Evolutionary conservation across 106 monocot genomes (phyloP).

Genomic region (Dioscorea alata): DNA sequence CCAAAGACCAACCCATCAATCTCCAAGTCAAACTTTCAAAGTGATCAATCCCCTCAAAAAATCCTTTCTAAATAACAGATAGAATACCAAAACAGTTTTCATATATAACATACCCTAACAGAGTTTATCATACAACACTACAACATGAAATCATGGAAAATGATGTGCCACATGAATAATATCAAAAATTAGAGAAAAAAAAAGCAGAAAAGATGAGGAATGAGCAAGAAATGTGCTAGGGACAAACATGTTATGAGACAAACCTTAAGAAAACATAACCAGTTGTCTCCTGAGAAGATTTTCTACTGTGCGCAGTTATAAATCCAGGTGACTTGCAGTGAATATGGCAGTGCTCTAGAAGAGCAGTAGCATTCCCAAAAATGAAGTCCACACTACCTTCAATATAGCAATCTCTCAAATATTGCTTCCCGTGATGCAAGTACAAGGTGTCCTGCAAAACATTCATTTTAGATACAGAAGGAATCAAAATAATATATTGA

Average conservation of each 20-base stretch:
- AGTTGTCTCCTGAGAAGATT: slow-evolving; percentile 83
- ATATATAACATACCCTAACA: too few relatives aligned
- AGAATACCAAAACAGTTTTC: too few relatives aligned
- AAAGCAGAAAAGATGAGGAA: too few relatives aligned
- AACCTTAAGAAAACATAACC: slow-evolving; percentile 86
- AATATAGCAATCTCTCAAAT: slow-evolving; percentile 86
- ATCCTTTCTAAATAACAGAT: too few relatives aligned
- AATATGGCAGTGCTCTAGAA: slow-evolving; percentile 92
- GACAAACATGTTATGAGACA: neutral
- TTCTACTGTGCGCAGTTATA: slow-evolving; percentile 95
- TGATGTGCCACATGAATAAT: too few relatives aligned
- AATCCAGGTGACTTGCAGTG: slow-evolving; percentile 87
- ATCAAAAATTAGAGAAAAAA: too few relatives aligned
- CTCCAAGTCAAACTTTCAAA: too few relatives aligned
- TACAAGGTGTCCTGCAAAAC: slow-evolving; percentile 85
- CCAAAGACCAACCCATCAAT: too few relatives aligned
- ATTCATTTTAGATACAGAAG: neutral
- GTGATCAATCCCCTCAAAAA: too few relatives aligned
- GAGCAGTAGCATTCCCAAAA: slow-evolving; percentile 91
- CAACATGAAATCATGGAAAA: too few relatives aligned
- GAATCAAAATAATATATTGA: neutral
- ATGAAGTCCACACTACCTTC: slow-evolving; percentile 97
- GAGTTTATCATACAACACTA: too few relatives aligned
- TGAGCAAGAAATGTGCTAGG: too few relatives aligned
- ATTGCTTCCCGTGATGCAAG: slow-evolving; percentile 89